Conservation (phyloP, 2,329 filamentous ascomycete species). For the Chaetomium sp. region DNA sequence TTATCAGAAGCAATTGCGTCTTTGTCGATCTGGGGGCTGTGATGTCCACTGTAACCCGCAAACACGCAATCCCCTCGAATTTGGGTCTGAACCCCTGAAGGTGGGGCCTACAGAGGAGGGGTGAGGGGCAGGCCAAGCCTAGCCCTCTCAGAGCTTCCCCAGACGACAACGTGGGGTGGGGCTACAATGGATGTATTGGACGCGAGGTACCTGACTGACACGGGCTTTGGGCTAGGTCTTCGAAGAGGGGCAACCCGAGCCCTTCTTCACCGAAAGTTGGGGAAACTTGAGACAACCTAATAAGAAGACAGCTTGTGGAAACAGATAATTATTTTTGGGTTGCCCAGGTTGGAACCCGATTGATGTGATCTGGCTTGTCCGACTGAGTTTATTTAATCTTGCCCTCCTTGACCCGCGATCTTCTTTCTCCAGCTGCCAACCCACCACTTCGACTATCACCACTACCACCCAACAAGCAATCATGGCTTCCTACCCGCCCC, state of each 20-base stretch:
- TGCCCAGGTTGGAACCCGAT: no score
- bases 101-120: conserved; percentile 4
- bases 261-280: conserved; percentile 8
- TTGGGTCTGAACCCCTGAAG: background rate
- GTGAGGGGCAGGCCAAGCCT: conserved; percentile 8
- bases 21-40: no score
- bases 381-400: no score
- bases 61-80: no score
- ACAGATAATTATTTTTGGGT: no score
- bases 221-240: no score
- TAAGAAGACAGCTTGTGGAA: no score
- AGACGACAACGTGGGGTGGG: conserved; percentile 8
- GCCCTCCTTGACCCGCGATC: background rate
- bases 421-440: background rate
- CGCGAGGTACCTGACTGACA: background rate
- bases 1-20: no score
- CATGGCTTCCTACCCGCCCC: conserved; percentile 55
- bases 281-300: no score
- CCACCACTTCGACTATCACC: background rate
- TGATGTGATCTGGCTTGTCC: no score
- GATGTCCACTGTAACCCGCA: no score
- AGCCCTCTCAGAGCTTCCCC: conserved; percentile 8
- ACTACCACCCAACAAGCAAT: background rate
- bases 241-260: no score
- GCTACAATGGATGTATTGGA: background rate